Base-by-base conservation (phyloP, 2,329 filamentous ascomycete species). In the Byssoonygena ceratinophila region DNA sequence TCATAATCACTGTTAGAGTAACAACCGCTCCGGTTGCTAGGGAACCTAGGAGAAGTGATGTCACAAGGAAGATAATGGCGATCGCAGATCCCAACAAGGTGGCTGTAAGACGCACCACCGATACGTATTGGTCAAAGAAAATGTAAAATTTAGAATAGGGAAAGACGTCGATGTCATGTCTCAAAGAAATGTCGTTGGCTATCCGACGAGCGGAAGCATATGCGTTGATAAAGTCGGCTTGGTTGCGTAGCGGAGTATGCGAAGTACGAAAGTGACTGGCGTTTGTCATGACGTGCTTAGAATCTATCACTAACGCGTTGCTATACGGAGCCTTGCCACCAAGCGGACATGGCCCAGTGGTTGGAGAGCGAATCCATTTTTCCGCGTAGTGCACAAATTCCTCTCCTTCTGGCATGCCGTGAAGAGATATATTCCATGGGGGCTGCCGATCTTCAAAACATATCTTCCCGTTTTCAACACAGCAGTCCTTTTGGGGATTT, bases 91-190 rank as follows among this genome's bases (percentile, higher is more conserved):
- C 84, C 27, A 98, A 78, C 1, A 98, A 79, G 0, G 84, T 81
- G 0, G 79, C 84, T 0, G 91, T 90, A 3, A 97, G 76, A 9
- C 78, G 76, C 18, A 94, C 81, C 56, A 98, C 97, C 54, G 80
- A 80, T 4, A 87, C 79, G 64, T 98, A 98, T 66, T 97, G 92
- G 66, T 98, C 92, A 66, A 98, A 98, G 78, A 97, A 98, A 66
- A 98, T 90, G 73, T 98, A 98, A 68, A 95, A 95, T 55, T 96
- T 84, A 60, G 87, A 94, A 73, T 98, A 98, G 0, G 92, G 88
- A 76, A 98, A 98, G 2, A 98, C 83, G 22, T 92, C 83, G 20
- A 87, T 81, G 4, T 82, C 79, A 3, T 89, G 90, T 48, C 78
- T 76, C 50, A 78, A 70, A 12, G 78, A 83, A 48, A 98, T 83